Conservation (phyloP, 1,139 yeast genomes). For the Geotrichum histeridarum region DNA sequence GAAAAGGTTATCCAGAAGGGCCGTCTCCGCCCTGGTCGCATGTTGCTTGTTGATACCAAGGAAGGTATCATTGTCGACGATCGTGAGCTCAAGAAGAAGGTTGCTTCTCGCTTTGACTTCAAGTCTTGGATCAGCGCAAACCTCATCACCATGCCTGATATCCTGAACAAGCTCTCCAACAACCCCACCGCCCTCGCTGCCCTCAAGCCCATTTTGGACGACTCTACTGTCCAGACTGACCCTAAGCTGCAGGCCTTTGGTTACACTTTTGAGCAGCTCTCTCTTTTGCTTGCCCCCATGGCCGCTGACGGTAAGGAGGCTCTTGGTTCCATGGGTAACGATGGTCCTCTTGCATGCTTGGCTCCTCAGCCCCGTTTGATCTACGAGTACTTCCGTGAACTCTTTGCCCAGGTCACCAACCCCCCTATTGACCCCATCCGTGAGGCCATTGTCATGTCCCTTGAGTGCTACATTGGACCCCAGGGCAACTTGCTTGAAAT, state of each 20-base stretch:
- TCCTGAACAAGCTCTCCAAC: conserved; percentile 52
- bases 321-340: conserved; percentile 97
- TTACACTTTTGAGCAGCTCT: conserved; percentile 86
- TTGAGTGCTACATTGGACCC: conserved; percentile 95
- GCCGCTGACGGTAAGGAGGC: conserved; percentile 89
- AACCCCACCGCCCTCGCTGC: conserved; percentile 41
- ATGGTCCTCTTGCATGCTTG: conserved; percentile 92
- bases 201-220: conserved; percentile 35
- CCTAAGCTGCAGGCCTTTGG: conserved; percentile 84
- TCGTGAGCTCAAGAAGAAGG: conserved; percentile 72
- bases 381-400: conserved; percentile 91
- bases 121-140: conserved; percentile 89
- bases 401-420: conserved; percentile 96
- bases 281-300: conserved; percentile 86
- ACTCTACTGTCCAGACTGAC: conserved; percentile 60
- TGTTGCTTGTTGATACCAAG: conserved; percentile 90
- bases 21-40: conserved; percentile 91
- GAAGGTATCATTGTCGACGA: conserved; percentile 93
- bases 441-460: conserved; percentile 93
- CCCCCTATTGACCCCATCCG: conserved; percentile 98
- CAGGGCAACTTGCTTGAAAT: conserved; percentile 93
- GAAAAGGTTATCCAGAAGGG: conserved; percentile 84
- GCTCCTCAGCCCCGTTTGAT: conserved; percentile 87
- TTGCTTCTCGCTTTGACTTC: conserved; percentile 84
- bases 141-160: conserved; percentile 75